Percentiles rank a stretch among this genome's conserved stretches.
phyloP scores from a whole-genome alignment of 306 rosid species.

The Vigna radiata region DNA sequence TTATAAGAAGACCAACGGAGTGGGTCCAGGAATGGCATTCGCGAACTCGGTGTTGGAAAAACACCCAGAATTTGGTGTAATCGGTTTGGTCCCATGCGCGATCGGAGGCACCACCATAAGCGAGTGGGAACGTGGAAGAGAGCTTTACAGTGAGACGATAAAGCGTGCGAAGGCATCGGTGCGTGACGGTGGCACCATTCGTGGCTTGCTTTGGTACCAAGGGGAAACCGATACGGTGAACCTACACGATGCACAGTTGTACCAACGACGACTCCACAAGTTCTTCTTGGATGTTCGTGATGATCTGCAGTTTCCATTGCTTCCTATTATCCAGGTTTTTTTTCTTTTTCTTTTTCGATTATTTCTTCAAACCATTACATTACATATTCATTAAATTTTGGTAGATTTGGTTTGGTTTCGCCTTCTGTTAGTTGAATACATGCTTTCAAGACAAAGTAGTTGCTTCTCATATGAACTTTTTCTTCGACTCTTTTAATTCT shows the following conservation, averaged over 20 bases:
- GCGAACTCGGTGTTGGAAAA: conserved; percentile 46
- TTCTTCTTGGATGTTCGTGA: conserved; percentile 64
- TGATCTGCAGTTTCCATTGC: conserved; percentile 70
- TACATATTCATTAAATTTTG: conserved; percentile 1
- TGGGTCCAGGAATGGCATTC: conserved; percentile 60
- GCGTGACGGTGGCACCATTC: conserved; percentile 49
- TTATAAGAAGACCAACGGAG: conserved; percentile 38
- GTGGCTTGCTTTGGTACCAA: conserved; percentile 80
- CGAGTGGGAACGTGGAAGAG: conserved; percentile 55
- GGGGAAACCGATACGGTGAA: conserved; percentile 73
- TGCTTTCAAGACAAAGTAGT: conserved; percentile 36
- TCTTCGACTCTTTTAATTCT: conserved; percentile 12
- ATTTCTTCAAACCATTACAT: neutral
- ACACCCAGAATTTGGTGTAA: conserved; percentile 29
- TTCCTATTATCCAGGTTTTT: conserved; percentile 83
- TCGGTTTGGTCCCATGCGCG: conserved; percentile 68
- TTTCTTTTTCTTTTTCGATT: neutral
- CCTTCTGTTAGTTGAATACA: conserved; percentile 29
- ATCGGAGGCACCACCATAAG: conserved; percentile 56
- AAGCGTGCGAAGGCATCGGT: conserved; percentile 58
- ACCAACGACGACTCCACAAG: conserved; percentile 52
- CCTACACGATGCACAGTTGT: conserved; percentile 54
- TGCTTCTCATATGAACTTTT: neutral
- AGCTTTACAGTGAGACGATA: conserved; percentile 65
- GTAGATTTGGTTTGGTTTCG: conserved; percentile 39